These are phyloP conservation scores for Volvariella volvacea DNA, from an alignment of 1,284 basidiomycete species.

Conservation along the genomic window DNA sequence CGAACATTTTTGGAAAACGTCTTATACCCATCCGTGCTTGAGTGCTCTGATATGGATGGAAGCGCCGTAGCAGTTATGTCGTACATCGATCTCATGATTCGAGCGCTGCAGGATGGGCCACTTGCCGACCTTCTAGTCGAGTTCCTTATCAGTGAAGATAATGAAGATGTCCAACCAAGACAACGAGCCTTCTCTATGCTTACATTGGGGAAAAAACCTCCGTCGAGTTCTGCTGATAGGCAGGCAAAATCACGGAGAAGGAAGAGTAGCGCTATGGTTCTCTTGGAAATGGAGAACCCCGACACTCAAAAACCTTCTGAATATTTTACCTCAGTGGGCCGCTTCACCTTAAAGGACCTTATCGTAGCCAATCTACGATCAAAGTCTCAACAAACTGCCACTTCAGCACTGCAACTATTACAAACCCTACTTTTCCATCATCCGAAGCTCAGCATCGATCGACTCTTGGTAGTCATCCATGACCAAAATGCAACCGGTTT, in stretches of 20 bases:
- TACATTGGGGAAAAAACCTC: conserved; percentile 29
- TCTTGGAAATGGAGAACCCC: conserved; percentile 79
- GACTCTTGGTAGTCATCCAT: conserved; percentile 60
- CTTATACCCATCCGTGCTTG: conserved; percentile 88
- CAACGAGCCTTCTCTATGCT: conserved; percentile 42
- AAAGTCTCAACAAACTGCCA: conserved; percentile 52
- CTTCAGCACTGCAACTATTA: conserved; percentile 75
- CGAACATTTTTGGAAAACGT: conserved; percentile 91
- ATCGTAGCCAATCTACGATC: conserved; percentile 75
- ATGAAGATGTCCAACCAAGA: conserved; percentile 50
- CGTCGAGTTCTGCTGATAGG: conserved; percentile 23
- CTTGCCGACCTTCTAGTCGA: conserved; percentile 68
- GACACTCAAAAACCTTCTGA: conserved; percentile 59
- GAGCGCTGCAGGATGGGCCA: conserved; percentile 66
- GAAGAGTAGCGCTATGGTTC: conserved; percentile 80
- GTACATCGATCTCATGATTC: conserved; percentile 89
- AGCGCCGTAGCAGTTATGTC: conserved; percentile 95
- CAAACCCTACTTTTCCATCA: conserved; percentile 69
- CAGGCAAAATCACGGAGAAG: conserved; percentile 47
- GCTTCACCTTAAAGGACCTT: conserved; percentile 88
- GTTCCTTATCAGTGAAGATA: conserved; percentile 81
- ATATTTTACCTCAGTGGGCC: conserved; percentile 80
- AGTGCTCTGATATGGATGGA: conserved; percentile 89
- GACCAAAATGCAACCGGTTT: conserved; percentile 72
- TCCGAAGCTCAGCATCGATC: conserved; percentile 59